Evolutionary conservation across 345 rosid genomes (phyloP).

Genomic region (Bruguiera gymnorhiza): DNA sequence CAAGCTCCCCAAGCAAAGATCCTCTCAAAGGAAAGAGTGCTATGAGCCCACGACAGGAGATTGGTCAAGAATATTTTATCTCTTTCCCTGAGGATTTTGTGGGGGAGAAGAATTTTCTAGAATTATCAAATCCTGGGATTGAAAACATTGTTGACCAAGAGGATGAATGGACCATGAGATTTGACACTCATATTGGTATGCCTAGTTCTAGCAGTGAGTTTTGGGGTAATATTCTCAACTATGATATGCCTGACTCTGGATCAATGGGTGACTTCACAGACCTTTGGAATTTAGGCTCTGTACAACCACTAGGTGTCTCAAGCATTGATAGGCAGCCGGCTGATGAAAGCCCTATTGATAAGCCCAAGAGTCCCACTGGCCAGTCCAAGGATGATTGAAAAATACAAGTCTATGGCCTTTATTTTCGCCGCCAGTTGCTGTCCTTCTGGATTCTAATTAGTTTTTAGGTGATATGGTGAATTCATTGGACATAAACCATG

Average conservation of each 20-base stretch:
- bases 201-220: conserved; percentile 46
- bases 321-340: conserved; percentile 45
- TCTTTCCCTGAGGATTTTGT: conserved; percentile 48
- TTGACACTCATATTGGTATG: conserved; percentile 43
- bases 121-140: conserved; percentile 31
- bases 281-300: conserved; percentile 56
- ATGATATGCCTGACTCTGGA: conserved; percentile 50
- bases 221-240: conserved; percentile 47
- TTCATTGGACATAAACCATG: too few species aligned
- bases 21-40: conserved; percentile 44
- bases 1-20: conserved; percentile 29
- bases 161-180: conserved; percentile 65
- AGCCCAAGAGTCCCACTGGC: conserved; percentile 28
- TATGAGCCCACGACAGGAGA: conserved; percentile 35
- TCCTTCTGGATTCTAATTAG: too few species aligned
- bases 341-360: conserved; percentile 30
- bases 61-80: conserved; percentile 45
- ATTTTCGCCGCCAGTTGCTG: neutral
- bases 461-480: too few species aligned
- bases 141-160: conserved; percentile 45
- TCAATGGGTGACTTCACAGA: conserved; percentile 50
- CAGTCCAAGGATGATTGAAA: conserved; percentile 24
- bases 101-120: conserved; percentile 31
- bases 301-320: conserved; percentile 45
- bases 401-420: conserved; percentile 27